Conservation (phyloP, 305 asterid genomes). For the Plantago coronopus region DNA sequence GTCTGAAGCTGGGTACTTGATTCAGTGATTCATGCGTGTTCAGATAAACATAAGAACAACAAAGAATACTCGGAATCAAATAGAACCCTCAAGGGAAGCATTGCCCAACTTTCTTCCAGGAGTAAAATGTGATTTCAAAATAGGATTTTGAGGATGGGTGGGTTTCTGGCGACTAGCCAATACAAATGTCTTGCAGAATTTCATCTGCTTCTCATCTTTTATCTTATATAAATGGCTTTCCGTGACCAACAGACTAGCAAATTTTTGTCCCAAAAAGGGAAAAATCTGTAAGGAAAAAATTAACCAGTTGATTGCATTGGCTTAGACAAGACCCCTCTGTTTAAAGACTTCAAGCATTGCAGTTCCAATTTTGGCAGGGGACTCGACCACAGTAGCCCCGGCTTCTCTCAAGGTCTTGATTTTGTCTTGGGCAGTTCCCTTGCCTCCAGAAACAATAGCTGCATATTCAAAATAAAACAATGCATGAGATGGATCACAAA, state of each 20-base stretch:
- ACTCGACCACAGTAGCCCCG: constrained; percentile 85
- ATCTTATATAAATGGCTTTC: constrained; percentile 11
- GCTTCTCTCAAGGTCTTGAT: constrained; percentile 79
- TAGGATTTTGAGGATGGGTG: no score
- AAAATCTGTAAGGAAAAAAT: not conserved
- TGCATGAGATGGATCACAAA: not conserved
- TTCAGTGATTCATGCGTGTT: no score
- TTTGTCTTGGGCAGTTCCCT: constrained; percentile 96
- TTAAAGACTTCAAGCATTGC: constrained; percentile 88
- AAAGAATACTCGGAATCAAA: no score
- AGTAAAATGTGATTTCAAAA: no score
- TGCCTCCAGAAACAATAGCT: constrained; percentile 97
- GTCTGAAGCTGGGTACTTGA: no score
- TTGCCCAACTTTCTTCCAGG: no score
- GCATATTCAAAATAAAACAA: constrained; percentile 27
- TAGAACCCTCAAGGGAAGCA: no score
- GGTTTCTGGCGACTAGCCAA: no score
- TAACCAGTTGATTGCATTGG: constrained; percentile 5
- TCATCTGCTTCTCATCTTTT: constrained; percentile 9
- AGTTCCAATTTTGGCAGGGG: constrained; percentile 90
- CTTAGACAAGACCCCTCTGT: constrained; percentile 76
- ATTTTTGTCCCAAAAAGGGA: constrained; percentile 9
- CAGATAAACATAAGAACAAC: no score
- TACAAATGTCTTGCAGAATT: constrained; percentile 5
- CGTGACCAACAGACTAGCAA: constrained; percentile 6